Base-by-base conservation (phyloP, 805 yeast species). In the Metschnikowia kofuensis region DNA sequence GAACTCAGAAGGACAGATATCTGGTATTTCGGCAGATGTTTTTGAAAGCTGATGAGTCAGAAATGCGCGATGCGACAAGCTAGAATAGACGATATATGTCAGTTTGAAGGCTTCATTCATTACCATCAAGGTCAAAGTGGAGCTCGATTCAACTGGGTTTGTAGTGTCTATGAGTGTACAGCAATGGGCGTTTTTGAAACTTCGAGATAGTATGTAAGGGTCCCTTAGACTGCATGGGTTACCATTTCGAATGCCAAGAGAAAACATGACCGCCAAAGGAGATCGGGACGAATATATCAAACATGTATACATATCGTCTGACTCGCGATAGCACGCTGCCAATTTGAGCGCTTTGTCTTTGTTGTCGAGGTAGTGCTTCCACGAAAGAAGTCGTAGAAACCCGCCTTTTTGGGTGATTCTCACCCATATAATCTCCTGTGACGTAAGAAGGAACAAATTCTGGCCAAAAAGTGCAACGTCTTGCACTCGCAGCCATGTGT, bases 361-460 rank as follows among this genome's bases (percentile, higher is more conserved):
- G 7, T 77, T 72, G 38, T 76, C 75, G 21, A 86, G 64, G 51
- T 68, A 78, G 63, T 89, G 96, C 51, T 83, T 85, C 91, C 95
- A 87, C 0, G 91, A 78, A 1, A 89, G 58, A 2, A 79, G 50
- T 49, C 86, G 72, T 30, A 66, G 66, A n/a, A 80, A 59, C 4
- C 66, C 63, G 12, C 40, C 36, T 8, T 53, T 59, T 6, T 38
- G 43, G 1, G 50, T 11, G 67, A 65, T 14, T 61, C 65, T 69
- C 15, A 84, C 56, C 74, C 90, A 68, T 0, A 81, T 75, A 7
- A 90, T 44, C 56, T 87, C 91, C 48, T 76, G 79, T 0, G 89
- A 76, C 0, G 96, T 87, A 28, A 89, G 65, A 6, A 87, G 57
- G 37, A 85, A 74, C 4, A 76, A 66, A 50, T 74, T 69, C 2